Base-by-base conservation (phyloP, 306 rosid species). In the Citrullus mucosospermus region DNA sequence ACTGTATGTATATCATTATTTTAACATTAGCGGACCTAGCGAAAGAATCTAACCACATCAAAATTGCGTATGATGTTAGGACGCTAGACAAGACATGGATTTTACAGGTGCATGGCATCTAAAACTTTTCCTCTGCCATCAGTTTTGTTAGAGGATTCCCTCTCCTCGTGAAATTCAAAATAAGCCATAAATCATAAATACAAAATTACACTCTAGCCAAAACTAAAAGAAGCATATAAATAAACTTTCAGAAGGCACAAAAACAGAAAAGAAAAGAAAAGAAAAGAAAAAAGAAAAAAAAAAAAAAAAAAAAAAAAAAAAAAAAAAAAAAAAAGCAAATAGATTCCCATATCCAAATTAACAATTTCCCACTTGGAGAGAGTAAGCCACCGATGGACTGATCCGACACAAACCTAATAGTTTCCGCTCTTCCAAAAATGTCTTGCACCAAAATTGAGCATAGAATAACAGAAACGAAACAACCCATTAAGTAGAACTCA, bases 41-140 rank as follows among this genome's bases (percentile, higher is more conserved):
- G 6, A 71, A 48, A 48, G 76, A 71, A 71, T 71, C 39, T 28
- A 25, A 43, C 12, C 76, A 41, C 77, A 55, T 30, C 43, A 65
- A 73, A 80, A 78, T 38, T 60, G 85, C 67, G 81, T 81, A 80
- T 83, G 80, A 79, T 67, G 83, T 80, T 80, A 78, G 80, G 76
- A 14, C 69, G 74, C 44, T 48, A 74, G 81, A 87, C 81, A 78
- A 22, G 38, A 63, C 75, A 62, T 74, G 79, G 63, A 72, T 51
- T 75, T 69, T 60, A 65, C 78, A 63, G 69, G 65, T 82, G 73
- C 76, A 51, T 60, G 78, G 71, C 85, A 78, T 70, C 66, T 10
- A 48, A 48, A 79, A 75, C 81, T 53, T 63, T 46, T 3, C 54
- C 46, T 83, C 73, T 36, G 17, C 60, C 44, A 74, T 77, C 43